Evolutionary conservation across 2,329 filamentous ascomycete species (phyloP).

Genomic region (Neocucurbitaria cava): DNA sequence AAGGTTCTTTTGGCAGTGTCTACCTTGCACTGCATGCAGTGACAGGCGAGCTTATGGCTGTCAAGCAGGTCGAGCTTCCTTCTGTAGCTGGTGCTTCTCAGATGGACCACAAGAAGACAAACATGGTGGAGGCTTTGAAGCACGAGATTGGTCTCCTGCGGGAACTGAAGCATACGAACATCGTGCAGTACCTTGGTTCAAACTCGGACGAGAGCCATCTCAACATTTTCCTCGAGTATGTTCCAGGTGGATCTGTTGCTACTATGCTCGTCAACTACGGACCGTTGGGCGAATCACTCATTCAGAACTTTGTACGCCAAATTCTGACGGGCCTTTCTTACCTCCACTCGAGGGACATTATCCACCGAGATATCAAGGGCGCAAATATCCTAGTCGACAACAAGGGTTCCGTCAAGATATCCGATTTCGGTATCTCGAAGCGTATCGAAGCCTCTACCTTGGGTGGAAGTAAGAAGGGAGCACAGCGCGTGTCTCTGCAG

Average conservation of each 20-base stretch:
- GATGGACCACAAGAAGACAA: constrained; percentile 87
- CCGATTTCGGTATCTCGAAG: constrained; percentile 98
- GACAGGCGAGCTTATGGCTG: constrained; percentile 95
- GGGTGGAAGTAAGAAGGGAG: constrained; percentile 40
- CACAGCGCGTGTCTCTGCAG: constrained; percentile 76
- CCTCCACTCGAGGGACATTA: constrained; percentile 92
- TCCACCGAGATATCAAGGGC: constrained; percentile 98
- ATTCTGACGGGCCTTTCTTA: constrained; percentile 93
- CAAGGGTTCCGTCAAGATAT: constrained; percentile 98
- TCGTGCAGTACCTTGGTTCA: constrained; percentile 96
- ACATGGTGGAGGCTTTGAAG: constrained; percentile 97
- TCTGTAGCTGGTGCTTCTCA: constrained; percentile 76
- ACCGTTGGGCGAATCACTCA: constrained; percentile 88
- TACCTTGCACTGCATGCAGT: constrained; percentile 95
- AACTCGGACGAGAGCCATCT: constrained; percentile 89
- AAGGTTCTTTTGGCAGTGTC: constrained; percentile 95
- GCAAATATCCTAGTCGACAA: constrained; percentile 99
- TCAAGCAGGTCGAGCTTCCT: constrained; percentile 96
- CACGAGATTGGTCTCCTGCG: constrained; percentile 93
- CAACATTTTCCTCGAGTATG: constrained; percentile 99
- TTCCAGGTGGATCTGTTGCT: constrained; percentile 94
- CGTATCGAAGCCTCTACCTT: constrained; percentile 92
- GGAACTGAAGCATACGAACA: constrained; percentile 94
- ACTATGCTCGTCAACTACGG: constrained; percentile 99
- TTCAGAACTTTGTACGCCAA: constrained; percentile 95